A percentile compares a stretch with the other conserved stretches of the same genome.
phyloP scores from a whole-genome alignment of 2,329 filamentous ascomycete genomes.

The Alternaria incomplexa region DNA sequence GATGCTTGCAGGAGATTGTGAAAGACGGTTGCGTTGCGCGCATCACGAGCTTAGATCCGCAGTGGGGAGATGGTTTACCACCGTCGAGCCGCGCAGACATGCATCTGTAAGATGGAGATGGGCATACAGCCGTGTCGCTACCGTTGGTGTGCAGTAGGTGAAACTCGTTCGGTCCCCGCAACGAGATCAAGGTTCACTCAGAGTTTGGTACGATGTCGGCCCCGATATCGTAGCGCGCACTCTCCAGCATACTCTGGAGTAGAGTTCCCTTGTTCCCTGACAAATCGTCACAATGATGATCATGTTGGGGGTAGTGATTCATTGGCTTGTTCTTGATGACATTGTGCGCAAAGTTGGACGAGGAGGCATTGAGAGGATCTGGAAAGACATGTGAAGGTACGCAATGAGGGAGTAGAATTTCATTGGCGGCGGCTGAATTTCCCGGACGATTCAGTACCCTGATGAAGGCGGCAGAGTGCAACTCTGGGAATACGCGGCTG shows the following conservation, averaged over 20 bases:
- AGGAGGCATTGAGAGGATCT: background rate
- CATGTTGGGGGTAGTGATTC: background rate
- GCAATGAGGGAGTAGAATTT: background rate
- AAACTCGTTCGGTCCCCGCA: background rate
- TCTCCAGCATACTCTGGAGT: background rate
- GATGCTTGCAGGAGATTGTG: background rate
- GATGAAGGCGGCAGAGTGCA: background rate
- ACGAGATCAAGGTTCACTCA: constrained; percentile 2
- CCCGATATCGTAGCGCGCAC: constrained; percentile 9
- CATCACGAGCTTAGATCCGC: background rate
- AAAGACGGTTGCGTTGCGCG: background rate
- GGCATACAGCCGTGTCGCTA: background rate
- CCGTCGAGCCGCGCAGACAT: constrained; percentile 1
- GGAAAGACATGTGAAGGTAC: background rate
- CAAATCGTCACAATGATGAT: background rate
- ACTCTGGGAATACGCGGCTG: background rate
- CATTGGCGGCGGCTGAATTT: background rate
- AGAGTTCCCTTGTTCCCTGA: background rate
- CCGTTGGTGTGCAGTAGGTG: background rate
- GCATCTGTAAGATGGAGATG: constrained; percentile 1
- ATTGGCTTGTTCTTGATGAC: background rate
- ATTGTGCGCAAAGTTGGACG: background rate
- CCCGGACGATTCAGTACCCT: background rate
- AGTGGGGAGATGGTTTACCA: background rate
- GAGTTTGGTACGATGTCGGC: constrained; percentile 10